These are phyloP conservation scores for Mercurialis annua DNA, from an alignment of 345 rosid species.

Conservation along the genomic window DNA sequence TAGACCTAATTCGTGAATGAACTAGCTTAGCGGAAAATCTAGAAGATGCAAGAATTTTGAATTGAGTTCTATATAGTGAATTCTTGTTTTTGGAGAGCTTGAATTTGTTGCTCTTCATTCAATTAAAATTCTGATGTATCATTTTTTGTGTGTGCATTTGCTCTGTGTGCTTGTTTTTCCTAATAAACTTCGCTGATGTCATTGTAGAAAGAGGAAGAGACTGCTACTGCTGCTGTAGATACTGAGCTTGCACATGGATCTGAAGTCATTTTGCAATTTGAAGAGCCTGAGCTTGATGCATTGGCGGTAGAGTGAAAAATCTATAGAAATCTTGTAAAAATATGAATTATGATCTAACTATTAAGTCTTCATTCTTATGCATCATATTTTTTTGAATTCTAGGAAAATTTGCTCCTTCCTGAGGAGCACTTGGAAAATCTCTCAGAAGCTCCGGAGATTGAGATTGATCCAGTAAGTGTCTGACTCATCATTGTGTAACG, in stretches of 20 bases:
- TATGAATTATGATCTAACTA: neutral
- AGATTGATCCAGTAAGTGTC: constrained; percentile 40
- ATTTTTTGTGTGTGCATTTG: too few relatives aligned
- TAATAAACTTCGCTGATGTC: neutral
- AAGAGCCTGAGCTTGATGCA: constrained; percentile 52
- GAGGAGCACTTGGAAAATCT: constrained; percentile 39
- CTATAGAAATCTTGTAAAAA: neutral
- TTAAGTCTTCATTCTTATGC: constrained; percentile 7
- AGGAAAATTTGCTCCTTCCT: constrained; percentile 38
- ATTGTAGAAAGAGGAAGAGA: constrained; percentile 41
- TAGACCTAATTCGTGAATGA: neutral
- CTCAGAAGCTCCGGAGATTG: constrained; percentile 39
- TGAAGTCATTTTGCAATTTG: constrained; percentile 46
- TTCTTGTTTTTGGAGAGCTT: too few relatives aligned
- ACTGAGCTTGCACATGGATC: constrained; percentile 21
- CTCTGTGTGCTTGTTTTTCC: neutral
- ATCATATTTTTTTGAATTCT: constrained; percentile 12
- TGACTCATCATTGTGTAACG: neutral
- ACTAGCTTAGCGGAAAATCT: too few relatives aligned
- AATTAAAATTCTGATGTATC: too few relatives aligned
- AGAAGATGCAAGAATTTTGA: too few relatives aligned
- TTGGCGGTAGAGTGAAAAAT: constrained; percentile 45
- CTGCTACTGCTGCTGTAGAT: constrained; percentile 24
- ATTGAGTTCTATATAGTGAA: too few relatives aligned
- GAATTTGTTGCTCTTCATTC: too few relatives aligned